phyloP scores from a whole-genome alignment of 2,329 filamentous ascomycete genomes.

The Sarocladiaceae sp. region DNA sequence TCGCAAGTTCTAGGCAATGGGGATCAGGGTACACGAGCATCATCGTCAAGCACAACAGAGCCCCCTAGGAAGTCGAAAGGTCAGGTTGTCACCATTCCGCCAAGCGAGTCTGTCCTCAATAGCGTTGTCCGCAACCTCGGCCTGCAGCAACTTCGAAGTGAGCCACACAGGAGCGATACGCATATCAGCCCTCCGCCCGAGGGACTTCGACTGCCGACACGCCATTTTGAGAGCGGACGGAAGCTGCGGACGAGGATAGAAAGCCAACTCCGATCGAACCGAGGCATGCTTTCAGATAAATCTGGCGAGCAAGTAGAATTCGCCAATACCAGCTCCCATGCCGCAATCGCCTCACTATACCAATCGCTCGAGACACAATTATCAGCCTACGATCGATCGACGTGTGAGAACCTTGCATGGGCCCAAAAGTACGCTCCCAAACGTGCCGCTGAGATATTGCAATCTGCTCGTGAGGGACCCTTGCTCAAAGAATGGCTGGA shows the following conservation, averaged over 20 bases:
- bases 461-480: slow-evolving; percentile 61
- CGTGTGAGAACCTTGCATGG: slow-evolving; percentile 71
- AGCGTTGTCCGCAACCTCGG: slow-evolving; percentile 20
- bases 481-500: slow-evolving; percentile 77
- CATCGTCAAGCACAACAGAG: neutral
- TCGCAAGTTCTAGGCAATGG: slow-evolving; percentile 52
- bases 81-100: slow-evolving; percentile 31
- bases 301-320: neutral
- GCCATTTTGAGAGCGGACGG: slow-evolving; percentile 52
- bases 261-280: slow-evolving; percentile 35
- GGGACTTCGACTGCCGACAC: slow-evolving; percentile 47
- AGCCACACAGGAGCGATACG: slow-evolving; percentile 27
- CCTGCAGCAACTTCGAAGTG: slow-evolving; percentile 20
- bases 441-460: slow-evolving; percentile 65
- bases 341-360: slow-evolving; percentile 55
- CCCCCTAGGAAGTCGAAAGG: slow-evolving; percentile 44
- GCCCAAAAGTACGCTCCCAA: slow-evolving; percentile 76
- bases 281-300: neutral
- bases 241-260: slow-evolving; percentile 45
- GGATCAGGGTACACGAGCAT: neutral
- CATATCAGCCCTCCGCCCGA: slow-evolving; percentile 36
- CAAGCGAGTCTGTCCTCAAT: slow-evolving; percentile 37
- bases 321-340: slow-evolving; percentile 33
- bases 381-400: slow-evolving; percentile 74
- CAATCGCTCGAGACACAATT: slow-evolving; percentile 52